Evolutionary conservation across 1,284 basidiomycete species (phyloP).

Genomic region (Ganoderma leucocontextum): DNA sequence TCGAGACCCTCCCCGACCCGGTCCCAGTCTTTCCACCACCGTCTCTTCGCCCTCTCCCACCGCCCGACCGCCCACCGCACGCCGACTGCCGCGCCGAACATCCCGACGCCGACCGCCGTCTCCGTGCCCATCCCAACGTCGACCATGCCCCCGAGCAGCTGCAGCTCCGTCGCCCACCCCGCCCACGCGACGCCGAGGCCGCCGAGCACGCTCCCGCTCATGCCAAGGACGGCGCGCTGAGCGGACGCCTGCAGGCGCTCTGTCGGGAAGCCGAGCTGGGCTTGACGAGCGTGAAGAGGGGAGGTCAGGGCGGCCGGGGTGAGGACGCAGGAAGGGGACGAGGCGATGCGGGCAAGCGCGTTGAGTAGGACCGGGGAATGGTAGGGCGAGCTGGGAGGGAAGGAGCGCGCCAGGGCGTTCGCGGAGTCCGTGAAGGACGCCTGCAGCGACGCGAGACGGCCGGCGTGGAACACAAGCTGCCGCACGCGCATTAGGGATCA

Average conservation of each 20-base stretch:
- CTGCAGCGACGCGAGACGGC: conserved; percentile 68
- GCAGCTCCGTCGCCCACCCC: conserved; percentile 61
- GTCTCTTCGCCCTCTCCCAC: conserved; percentile 77
- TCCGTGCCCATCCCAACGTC: conserved; percentile 54
- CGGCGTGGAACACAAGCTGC: conserved; percentile 77
- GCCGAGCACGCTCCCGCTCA: conserved; percentile 53
- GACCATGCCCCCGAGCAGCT: conserved; percentile 49
- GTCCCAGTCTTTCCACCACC: conserved; percentile 79
- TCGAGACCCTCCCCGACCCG: conserved; percentile 75
- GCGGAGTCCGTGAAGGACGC: conserved; percentile 53
- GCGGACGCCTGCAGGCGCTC: conserved; percentile 71
- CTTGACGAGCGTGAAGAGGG: conserved; percentile 64
- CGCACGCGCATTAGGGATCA: background rate
- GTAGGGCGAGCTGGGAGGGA: conserved; percentile 51
- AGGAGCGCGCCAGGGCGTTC: conserved; percentile 49
- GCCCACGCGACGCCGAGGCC: conserved; percentile 56
- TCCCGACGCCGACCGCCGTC: conserved; percentile 70
- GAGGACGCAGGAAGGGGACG: conserved; percentile 59
- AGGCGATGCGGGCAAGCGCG: conserved; percentile 62
- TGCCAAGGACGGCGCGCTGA: conserved; percentile 66
- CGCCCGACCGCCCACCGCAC: conserved; percentile 73
- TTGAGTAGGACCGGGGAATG: conserved; percentile 77
- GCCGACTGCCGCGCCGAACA: conserved; percentile 60
- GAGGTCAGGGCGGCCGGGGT: conserved; percentile 58
- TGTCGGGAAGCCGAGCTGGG: conserved; percentile 70